phyloP scores from a whole-genome alignment of 495 filamentous ascomycete genomes.

The Annulohypoxylon bovei region DNA sequence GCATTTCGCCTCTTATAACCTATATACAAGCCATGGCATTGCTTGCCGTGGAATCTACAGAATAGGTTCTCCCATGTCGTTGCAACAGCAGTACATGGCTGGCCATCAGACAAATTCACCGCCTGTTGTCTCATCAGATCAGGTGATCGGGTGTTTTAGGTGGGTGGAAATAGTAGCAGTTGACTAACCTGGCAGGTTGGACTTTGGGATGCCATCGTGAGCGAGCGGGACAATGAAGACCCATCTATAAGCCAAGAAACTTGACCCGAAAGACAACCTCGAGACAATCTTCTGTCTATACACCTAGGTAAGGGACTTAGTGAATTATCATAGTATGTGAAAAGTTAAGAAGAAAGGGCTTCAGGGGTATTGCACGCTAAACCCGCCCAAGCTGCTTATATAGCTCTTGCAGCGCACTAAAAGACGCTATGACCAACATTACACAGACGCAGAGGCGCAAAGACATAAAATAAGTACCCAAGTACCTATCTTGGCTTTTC shows the following conservation, averaged over 20 bases:
- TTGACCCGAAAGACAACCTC: background rate
- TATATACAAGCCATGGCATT: conserved; percentile 60
- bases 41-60: conserved; percentile 58
- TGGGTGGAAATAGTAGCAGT: background rate
- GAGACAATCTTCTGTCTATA: background rate
- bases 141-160: background rate
- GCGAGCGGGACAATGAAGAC: background rate
- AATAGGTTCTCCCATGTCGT: conserved; percentile 58
- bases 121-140: conserved; percentile 44
- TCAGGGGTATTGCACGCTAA: background rate
- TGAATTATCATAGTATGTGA: background rate
- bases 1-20: conserved; percentile 62
- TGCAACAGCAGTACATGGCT: conserved; percentile 48
- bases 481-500: background rate
- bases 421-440: background rate
- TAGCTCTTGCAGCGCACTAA: background rate
- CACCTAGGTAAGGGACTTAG: background rate
- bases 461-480: background rate
- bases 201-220: conserved; percentile 14
- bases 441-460: background rate
- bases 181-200: conserved; percentile 37
- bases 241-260: background rate
- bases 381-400: too few species aligned
- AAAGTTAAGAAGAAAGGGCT: background rate
- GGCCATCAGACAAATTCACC: conserved; percentile 53